Conservation (phyloP, 2,329 filamentous ascomycete genomes). For the Ustulina deusta region DNA sequence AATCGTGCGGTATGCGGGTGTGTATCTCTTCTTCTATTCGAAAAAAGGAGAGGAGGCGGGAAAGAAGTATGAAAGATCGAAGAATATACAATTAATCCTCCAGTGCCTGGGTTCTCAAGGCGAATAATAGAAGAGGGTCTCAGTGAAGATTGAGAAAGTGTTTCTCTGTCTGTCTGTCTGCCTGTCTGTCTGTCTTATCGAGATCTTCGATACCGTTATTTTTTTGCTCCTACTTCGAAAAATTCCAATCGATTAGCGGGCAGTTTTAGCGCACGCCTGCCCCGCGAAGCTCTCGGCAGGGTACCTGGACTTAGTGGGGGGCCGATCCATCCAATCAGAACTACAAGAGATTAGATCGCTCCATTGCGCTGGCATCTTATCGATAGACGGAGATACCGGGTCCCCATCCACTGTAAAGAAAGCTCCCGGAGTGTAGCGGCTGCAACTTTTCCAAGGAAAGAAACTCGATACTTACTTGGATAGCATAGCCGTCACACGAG, state of each 20-base stretch:
- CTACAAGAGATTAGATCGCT: background rate
- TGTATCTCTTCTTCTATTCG: background rate
- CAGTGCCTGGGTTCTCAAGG: background rate
- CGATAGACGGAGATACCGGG: slow-evolving; percentile 30
- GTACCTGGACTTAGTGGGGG: background rate
- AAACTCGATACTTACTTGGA: background rate
- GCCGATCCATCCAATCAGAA: slow-evolving; percentile 22
- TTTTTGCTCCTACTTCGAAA: slow-evolving; percentile 37
- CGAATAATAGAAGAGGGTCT: background rate
- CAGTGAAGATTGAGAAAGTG: slow-evolving; percentile 1
- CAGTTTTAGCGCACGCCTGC: slow-evolving; percentile 31
- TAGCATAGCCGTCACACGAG: slow-evolving; percentile 4
- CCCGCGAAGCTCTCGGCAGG: slow-evolving; percentile 30
- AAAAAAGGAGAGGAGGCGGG: background rate
- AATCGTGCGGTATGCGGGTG: too few relatives aligned
- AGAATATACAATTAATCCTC: background rate
- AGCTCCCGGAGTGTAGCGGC: slow-evolving; percentile 1
- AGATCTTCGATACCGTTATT: slow-evolving; percentile 28
- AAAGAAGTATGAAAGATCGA: too few relatives aligned
- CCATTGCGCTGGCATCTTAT: slow-evolving; percentile 23
- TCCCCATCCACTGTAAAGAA: background rate
- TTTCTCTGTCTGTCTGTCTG: too few relatives aligned
- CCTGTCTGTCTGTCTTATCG: slow-evolving; percentile 33
- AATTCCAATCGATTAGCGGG: slow-evolving; percentile 46
- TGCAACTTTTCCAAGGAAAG: slow-evolving; percentile 24